phyloP scores from a whole-genome alignment of 495 filamentous ascomycete species.

The Terfezia boudieri region DNA sequence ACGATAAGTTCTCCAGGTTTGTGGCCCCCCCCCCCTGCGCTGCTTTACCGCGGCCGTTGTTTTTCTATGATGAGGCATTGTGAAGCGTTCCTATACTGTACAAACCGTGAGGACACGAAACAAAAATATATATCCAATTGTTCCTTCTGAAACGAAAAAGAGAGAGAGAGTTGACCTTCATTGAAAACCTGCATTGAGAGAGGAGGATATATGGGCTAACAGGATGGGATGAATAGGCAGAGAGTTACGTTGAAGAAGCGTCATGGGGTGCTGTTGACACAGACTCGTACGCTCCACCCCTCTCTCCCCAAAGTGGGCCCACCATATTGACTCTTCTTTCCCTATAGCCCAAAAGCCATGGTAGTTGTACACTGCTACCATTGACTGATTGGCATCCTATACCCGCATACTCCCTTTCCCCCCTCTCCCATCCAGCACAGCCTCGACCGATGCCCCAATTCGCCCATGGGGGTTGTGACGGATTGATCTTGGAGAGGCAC shows the following conservation, averaged over 20 bases:
- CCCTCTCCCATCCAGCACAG: constrained; percentile 27
- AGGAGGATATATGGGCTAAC: no score
- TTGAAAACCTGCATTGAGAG: no score
- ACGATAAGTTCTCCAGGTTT: constrained; percentile 87
- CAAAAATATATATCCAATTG: constrained; percentile 18
- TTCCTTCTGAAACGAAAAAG: constrained; percentile 18
- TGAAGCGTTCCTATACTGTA: constrained; percentile 16
- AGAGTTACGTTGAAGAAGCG: constrained; percentile 81
- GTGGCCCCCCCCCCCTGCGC: constrained; percentile 2
- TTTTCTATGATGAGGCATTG: constrained; percentile 11
- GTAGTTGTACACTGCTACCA: constrained; percentile 4
- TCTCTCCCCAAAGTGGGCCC: no score
- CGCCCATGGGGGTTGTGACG: no score
- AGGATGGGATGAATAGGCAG: constrained; percentile 32
- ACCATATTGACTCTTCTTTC: not conserved
- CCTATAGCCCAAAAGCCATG: not conserved
- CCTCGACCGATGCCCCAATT: no score
- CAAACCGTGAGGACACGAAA: constrained; percentile 7
- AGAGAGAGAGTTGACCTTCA: no score
- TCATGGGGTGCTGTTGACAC: constrained; percentile 65
- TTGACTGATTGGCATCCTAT: constrained; percentile 53
- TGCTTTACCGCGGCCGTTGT: not conserved
- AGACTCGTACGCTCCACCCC: constrained; percentile 40
- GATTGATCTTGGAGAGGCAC: no score
- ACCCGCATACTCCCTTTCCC: constrained; percentile 50